Evolutionary conservation across 768 basidiomycete genomes (phyloP), one percentile per base, ranked within the genome.

Genomic region (Melanogaster broomeanus): DNA sequence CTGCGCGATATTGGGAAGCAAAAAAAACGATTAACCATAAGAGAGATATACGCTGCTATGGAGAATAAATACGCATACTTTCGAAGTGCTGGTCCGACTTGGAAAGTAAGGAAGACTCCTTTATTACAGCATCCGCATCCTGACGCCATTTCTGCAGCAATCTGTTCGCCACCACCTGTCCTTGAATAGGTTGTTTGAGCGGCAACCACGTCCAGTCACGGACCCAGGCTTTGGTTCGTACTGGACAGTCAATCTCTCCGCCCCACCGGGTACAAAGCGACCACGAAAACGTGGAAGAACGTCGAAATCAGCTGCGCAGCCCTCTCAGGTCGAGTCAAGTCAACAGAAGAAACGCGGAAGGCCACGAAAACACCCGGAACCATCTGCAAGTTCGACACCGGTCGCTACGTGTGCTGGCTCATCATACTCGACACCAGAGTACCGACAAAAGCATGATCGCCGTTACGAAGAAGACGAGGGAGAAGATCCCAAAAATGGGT

Each of bases 191-290:
- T 71, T 92, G 5, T 92, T 92, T 61, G 90, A 92, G 66, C 80
- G 88, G 44, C 87, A 90, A 59, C 85, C 87, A 18, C 80, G 90
- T 44, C 90, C 90, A 8, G 86, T 87, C 10, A 88, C 88, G 27
- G 89, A 91, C 65, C 90, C 90, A 12, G 90, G 90, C 15, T 90
- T 90, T 65, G 90, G 90, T 19, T 91, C 89, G 11, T 91, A 92
- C 63, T 92, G 90, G 90, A 90, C 89, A 31, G 90, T 92, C n/a
- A 91, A 91, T 67, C 76, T 91, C 19, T 67, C 80, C 42, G 90
- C 90, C n/a, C 88, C 89, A 12, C 89, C 89, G 2, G 90, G 90
- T 19, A 91, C 89, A 1, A 92, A 92, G 70, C 82, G 90, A 51
- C 90, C 90, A 38, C 81, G 90, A 19, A 92, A 91, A 64, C 81